Base-by-base conservation (phyloP, 2,329 filamentous ascomycete genomes). In the Aspergillus ustus region DNA sequence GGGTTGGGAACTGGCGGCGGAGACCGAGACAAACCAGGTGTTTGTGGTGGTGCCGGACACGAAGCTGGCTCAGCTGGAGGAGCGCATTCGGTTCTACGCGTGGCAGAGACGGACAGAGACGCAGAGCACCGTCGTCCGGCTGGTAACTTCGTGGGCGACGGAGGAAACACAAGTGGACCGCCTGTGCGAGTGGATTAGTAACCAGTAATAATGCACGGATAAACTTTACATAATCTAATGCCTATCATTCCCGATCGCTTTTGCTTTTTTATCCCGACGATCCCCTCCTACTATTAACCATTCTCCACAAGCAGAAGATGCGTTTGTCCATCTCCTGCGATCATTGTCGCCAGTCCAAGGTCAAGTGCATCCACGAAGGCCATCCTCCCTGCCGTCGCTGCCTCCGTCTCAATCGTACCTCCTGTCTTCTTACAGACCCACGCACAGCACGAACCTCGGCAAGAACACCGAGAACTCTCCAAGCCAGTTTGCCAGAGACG, bases 71-170 rank as follows among this genome's bases (percentile, higher is more conserved):
- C 67, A 65, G 22, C 64, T 84, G 40, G 77, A 83, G 62, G 75
- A 80, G 46, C 67, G 73, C 6, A 84, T 82, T 59, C 66, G 69
- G 1, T 84, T 84, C 56, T 82, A 84, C 62, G 75, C 79, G 0
- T 83, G 82, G 82, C 81, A 84, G 43, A 76, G 77, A 59, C 68
- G 72, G 15, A n/a, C 13, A 25, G 76, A 76, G 0, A 74, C 78
- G 57, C 75, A 73, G 7, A 67, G 71, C 51, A 77, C 77, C 0
- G 77, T 82, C 4, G 74, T 84, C 4, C 73, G 82, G 8, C 67
- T 84, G 52, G 69, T 84, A 29, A 84, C 82, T 1, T 83, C 81
- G 0, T 84, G 82, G 82, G 82, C 82, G 8, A 84, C 82, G 4
- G 78, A 82, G 15, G 65, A 65, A 3, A 61, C 68, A 17, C 74